phyloP scores from a whole-genome alignment of 73 alveolate genomes.

The Tetrahymena thermophila region DNA sequence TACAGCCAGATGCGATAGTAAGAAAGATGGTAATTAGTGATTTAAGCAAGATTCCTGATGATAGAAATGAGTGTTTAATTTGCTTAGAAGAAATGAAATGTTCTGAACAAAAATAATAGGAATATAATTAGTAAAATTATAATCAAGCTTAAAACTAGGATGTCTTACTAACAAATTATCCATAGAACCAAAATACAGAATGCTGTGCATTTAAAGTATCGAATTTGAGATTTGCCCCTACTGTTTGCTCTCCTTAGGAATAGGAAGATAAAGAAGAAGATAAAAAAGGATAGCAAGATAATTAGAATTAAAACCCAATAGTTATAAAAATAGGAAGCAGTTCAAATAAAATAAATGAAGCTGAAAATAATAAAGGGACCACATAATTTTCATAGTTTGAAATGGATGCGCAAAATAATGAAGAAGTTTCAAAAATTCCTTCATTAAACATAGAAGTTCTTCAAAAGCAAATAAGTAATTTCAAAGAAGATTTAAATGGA shows the following conservation, averaged over 20 bases:
- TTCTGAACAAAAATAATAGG: not conserved
- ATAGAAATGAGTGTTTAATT: not conserved
- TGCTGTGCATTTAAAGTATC: not conserved
- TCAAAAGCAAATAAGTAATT: not conserved
- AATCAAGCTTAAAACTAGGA: not conserved
- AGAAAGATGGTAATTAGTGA: not conserved
- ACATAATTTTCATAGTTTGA: not conserved
- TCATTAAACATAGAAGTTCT: not conserved
- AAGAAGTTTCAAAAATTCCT: not conserved
- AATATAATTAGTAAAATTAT: too few species aligned
- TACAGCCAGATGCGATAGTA: not conserved
- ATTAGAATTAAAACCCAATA: not conserved
- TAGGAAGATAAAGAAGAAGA: not conserved
- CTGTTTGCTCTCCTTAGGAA: not conserved
- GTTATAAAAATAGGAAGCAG: not conserved
- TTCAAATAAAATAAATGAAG: too few species aligned
- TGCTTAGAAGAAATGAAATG: not conserved
- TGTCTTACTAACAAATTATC: not conserved
- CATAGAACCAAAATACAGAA: not conserved
- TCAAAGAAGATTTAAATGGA: not conserved
- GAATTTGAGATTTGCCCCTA: not conserved
- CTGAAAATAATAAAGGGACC: not conserved
- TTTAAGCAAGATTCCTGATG: not conserved
- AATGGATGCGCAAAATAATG: not conserved
- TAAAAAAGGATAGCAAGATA: not conserved